Evolutionary conservation across 768 basidiomycete species (phyloP), one percentile per base, ranked within the genome.

Genomic region (Leccinum broughii): DNA sequence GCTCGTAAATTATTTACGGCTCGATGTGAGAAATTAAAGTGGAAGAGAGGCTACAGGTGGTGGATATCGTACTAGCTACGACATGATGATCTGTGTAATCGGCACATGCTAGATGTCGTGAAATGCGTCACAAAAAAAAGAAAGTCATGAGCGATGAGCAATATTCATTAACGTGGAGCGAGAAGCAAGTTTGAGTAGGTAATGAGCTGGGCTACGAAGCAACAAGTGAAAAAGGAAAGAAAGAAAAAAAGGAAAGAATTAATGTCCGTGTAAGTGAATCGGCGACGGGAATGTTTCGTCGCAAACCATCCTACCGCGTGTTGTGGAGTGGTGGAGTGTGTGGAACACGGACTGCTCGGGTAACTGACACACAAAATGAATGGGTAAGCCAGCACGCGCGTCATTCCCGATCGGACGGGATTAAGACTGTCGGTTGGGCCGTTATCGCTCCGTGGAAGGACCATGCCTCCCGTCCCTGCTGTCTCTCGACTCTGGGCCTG

Each of bases 401-500:
- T 53, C 53, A 37, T 58, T 22, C 49, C 49, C 54, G 41, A 39
- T 52, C 24, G 52, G 26, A 44, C 50, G 30, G 50, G 51, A 37
- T 32, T 15, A 51, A 8, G 51, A 55, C 59, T 54, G 54, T 59
- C 20, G 28, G n/a, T 24, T 17, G 22, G 24, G 41, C 62, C 54
- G 35, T 65, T 53, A 74, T 28, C 72, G 72, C 20, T 74, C 69
- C 30, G 57, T 28, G 55, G 69, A 58, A 62, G 69, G 74, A 48
- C 66, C 72, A 52, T 71, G 69, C 39, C 72, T 70, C 41, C 52
- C 59, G 44, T 74, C 73, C 70, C 71, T 67, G 65, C 60, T 37
- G 61, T 72, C 66, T 64, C 75, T 66, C 68, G 66, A 37, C 66
- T 78, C 80, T 55, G 78, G 77, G 67, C 75, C 62, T 50, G 72